phyloP scores from a whole-genome alignment of 352 stramenopile genomes.

The Globisporangium barbulae region DNA sequence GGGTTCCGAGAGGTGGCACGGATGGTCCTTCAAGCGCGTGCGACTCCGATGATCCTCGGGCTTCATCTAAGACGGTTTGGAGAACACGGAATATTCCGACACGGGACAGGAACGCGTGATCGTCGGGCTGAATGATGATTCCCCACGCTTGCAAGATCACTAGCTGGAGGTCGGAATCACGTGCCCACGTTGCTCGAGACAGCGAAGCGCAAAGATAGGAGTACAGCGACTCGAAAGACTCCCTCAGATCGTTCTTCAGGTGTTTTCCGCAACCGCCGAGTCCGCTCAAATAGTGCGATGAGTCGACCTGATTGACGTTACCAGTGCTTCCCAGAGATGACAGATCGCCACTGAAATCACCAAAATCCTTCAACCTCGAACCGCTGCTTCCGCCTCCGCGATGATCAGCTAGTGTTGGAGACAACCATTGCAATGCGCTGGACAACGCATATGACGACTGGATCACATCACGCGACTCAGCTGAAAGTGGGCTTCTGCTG shows the following conservation, averaged over 20 bases:
- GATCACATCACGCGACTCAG: conserved; percentile 50
- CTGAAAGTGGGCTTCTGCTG: conserved; percentile 31
- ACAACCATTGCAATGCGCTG: conserved; percentile 74
- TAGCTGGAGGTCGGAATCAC: conserved; percentile 77
- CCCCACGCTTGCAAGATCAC: conserved; percentile 83
- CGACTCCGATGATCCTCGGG: conserved; percentile 49
- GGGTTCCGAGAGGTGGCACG: conserved; percentile 18
- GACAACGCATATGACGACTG: conserved; percentile 73
- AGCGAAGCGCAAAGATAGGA: conserved; percentile 69
- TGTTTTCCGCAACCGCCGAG: conserved; percentile 79
- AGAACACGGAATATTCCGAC: conserved; percentile 88
- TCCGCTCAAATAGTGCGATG: conserved; percentile 67
- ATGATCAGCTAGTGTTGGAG: conserved; percentile 35
- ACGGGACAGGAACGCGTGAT: conserved; percentile 88
- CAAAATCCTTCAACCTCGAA: conserved; percentile 31
- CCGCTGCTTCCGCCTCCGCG: conserved; percentile 11
- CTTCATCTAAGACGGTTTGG: conserved; percentile 88
- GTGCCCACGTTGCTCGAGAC: conserved; percentile 82
- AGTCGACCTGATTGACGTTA: conserved; percentile 22
- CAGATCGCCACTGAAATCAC: conserved; percentile 35
- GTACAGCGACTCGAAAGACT: conserved; percentile 85
- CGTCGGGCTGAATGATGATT: conserved; percentile 84
- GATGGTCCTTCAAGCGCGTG: conserved; percentile 23
- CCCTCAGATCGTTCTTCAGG: conserved; percentile 71
- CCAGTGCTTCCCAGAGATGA: conserved; percentile 9